Evolutionary conservation across 2,329 filamentous ascomycete species (phyloP).

Genomic region (Exophiala aquamarina): DNA sequence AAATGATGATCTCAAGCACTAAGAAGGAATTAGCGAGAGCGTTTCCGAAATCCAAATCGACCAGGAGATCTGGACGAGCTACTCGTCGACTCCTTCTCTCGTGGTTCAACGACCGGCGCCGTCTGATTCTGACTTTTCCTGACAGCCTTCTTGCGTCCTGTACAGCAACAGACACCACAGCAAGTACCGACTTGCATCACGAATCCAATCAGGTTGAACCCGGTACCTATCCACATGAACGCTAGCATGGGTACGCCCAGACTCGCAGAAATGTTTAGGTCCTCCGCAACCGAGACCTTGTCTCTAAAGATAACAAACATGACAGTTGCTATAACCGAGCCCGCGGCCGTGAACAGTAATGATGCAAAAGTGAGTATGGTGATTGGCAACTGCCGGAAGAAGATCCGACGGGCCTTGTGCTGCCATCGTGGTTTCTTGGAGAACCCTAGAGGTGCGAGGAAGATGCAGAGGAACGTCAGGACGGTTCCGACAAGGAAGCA

Average conservation of each 20-base stretch:
- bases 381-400: conserved; percentile 62
- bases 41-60: neutral
- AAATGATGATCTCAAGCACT: neutral
- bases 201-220: conserved; percentile 67
- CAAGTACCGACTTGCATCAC: conserved; percentile 72
- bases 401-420: conserved; percentile 37
- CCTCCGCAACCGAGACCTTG: conserved; percentile 65
- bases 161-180: conserved; percentile 61
- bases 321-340: conserved; percentile 73
- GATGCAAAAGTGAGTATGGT: conserved; percentile 67
- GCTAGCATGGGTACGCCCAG: conserved; percentile 75
- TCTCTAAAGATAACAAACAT: conserved; percentile 81
- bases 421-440: conserved; percentile 34
- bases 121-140: conserved; percentile 4
- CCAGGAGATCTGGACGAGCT: neutral
- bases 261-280: conserved; percentile 72
- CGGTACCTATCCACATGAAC: conserved; percentile 85
- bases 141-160: conserved; percentile 31
- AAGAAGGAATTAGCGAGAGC: neutral
- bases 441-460: conserved; percentile 58
- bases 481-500: conserved; percentile 74
- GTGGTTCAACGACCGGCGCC: neutral
- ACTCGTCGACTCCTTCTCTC: neutral
- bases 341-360: conserved; percentile 67
- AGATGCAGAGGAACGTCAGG: conserved; percentile 71